Evolutionary conservation across 352 stramenopile genomes (phyloP).

Genomic region (Thraustochytrium striatum): DNA sequence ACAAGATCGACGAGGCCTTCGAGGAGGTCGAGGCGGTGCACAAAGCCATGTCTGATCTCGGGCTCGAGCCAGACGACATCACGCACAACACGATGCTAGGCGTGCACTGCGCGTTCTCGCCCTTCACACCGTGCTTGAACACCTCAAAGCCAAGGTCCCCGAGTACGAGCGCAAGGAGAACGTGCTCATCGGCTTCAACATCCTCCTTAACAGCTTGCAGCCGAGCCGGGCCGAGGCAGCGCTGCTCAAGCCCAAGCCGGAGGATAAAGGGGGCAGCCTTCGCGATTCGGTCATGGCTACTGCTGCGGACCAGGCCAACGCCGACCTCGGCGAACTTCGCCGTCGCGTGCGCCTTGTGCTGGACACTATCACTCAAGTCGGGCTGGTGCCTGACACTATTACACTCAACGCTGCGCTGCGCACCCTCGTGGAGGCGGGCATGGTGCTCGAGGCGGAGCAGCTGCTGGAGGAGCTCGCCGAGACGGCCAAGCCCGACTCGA

Average conservation of each 20-base stretch:
- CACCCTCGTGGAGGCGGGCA: neutral
- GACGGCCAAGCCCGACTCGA: neutral
- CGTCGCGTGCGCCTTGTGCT: neutral
- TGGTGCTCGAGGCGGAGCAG: neutral
- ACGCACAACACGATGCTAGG: slow-evolving; percentile 25
- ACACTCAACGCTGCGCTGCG: slow-evolving; percentile 5
- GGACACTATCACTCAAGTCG: slow-evolving; percentile 19
- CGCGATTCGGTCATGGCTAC: neutral
- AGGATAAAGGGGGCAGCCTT: neutral
- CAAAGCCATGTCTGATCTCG: neutral
- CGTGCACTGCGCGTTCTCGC: slow-evolving; percentile 7
- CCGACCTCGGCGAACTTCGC: neutral
- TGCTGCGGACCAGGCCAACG: neutral
- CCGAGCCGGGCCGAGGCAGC: too few species aligned
- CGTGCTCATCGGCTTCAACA: slow-evolving; percentile 36
- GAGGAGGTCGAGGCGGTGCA: slow-evolving; percentile 3
- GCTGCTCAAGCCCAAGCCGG: neutral
- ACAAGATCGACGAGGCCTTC: neutral
- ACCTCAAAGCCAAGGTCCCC: neutral
- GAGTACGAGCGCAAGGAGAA: neutral
- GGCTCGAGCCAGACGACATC: slow-evolving; percentile 1
- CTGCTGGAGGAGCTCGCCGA: neutral
- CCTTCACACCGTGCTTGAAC: neutral
- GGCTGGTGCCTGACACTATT: slow-evolving; percentile 16
- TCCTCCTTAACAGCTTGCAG: neutral